These are phyloP conservation scores for Cladophialophora bantiana DNA, from an alignment of 2,329 filamentous ascomycete genomes.

Conservation along the genomic window DNA sequence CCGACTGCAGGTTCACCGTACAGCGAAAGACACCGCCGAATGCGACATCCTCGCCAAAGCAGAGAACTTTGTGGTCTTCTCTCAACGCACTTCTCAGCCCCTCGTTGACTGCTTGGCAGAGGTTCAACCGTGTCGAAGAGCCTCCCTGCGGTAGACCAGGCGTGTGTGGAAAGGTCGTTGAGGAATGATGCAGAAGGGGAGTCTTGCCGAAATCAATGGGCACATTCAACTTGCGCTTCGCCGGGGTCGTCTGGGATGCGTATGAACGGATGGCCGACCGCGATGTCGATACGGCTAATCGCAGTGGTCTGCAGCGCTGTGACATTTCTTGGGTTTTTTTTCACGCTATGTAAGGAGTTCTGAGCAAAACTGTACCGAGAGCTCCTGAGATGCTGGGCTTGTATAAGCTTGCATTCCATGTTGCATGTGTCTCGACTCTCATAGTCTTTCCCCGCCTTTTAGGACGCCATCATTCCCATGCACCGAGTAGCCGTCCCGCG, in stretches of 20 bases:
- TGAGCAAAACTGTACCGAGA: background rate
- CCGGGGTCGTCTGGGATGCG: background rate
- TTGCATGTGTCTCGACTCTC: background rate
- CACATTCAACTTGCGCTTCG: conserved; percentile 13
- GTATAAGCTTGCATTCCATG: background rate
- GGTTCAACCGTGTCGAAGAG: conserved; percentile 65
- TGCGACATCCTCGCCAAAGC: conserved; percentile 96
- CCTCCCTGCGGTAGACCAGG: conserved; percentile 5
- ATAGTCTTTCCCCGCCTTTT: background rate
- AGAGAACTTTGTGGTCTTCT: conserved; percentile 82
- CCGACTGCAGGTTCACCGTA: conserved; percentile 85
- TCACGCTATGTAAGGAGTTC: background rate
- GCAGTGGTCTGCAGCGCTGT: background rate
- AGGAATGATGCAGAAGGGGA: conserved; percentile 12
- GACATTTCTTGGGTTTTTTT: background rate
- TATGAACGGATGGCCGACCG: conserved; percentile 2
- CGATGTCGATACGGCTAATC: background rate
- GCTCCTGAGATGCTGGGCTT: background rate
- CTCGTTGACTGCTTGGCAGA: conserved; percentile 93
- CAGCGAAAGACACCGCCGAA: conserved; percentile 96
- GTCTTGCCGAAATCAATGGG: conserved; percentile 18
- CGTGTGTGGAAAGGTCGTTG: background rate
- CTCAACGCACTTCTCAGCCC: conserved; percentile 82
- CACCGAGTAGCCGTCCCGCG: background rate
- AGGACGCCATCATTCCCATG: background rate